Percentiles rank a stretch among this genome's conserved stretches.
These are phyloP conservation scores for Chalciporus pseudorubinellus DNA, from an alignment of 768 basidiomycete genomes.

Conservation along the genomic window DNA sequence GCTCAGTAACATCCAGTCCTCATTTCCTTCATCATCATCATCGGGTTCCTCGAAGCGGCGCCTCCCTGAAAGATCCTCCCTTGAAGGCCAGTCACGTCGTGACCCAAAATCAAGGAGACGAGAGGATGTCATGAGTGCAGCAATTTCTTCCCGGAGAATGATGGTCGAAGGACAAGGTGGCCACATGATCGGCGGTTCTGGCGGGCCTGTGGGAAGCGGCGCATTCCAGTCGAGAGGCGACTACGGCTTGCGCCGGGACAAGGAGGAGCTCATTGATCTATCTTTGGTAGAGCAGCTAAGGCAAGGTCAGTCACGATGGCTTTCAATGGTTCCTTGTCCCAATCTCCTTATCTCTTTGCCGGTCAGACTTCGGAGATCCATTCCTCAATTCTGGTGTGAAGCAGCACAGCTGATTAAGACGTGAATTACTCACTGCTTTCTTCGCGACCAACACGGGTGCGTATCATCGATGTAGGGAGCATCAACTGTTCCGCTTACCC, in stretches of 20 bases:
- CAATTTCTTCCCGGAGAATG: slow-evolving; percentile 23
- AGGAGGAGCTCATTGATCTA: slow-evolving; percentile 54
- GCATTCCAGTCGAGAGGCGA: slow-evolving; percentile 34
- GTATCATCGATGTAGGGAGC: background rate
- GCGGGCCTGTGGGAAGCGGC: slow-evolving; percentile 16
- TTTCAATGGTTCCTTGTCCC: background rate
- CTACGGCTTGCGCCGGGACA: slow-evolving; percentile 46
- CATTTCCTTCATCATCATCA: slow-evolving; percentile 20
- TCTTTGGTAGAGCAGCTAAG: slow-evolving; percentile 50
- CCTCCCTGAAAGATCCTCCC: slow-evolving; percentile 46
- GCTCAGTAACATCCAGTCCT: slow-evolving; percentile 15
- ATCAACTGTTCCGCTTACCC: slow-evolving; percentile 2
- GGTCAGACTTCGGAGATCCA: slow-evolving; percentile 54
- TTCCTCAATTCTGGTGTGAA: slow-evolving; percentile 41
- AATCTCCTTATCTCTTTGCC: background rate
- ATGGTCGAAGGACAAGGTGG: slow-evolving; percentile 21
- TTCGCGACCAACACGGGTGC: slow-evolving; percentile 6
- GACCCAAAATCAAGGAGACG: slow-evolving; percentile 52
- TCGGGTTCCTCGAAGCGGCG: slow-evolving; percentile 47
- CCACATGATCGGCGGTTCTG: slow-evolving; percentile 5
- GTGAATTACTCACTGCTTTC: background rate
- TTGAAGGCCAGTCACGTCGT: slow-evolving; percentile 42
- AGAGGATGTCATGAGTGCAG: slow-evolving; percentile 37
- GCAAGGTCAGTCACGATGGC: slow-evolving; percentile 41
- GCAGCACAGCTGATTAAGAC: slow-evolving; percentile 19